Conservation (phyloP, 805 yeast species). For the Starmerella geochares region DNA sequence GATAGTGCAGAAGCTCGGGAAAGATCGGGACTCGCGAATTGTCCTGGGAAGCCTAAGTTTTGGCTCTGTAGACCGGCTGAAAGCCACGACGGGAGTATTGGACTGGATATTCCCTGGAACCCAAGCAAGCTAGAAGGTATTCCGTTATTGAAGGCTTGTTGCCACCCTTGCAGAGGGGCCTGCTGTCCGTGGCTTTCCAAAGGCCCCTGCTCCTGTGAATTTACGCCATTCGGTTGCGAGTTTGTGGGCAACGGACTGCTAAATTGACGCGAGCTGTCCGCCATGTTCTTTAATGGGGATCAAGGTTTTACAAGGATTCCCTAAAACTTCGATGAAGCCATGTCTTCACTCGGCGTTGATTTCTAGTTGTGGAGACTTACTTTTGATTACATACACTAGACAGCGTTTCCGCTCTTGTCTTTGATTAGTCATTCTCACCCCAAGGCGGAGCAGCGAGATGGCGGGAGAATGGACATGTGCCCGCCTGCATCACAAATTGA, state of each 20-base stretch:
- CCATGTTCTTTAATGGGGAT: not conserved
- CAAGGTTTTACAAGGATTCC: not conserved
- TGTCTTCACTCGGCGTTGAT: not conserved
- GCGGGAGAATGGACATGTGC: too few species aligned
- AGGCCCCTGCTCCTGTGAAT: not conserved
- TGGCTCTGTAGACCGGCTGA: not conserved
- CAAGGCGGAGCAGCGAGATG: too few species aligned
- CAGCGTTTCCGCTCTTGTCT: not conserved
- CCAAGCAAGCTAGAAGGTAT: too few species aligned
- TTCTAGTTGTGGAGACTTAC: conserved; percentile 1
- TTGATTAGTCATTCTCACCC: too few species aligned
- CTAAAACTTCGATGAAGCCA: not conserved
- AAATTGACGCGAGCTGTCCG: not conserved
- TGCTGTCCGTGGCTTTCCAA: not conserved
- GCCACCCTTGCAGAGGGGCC: not conserved
- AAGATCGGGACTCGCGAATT: not conserved
- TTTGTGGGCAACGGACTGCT: not conserved
- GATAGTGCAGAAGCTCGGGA: not conserved
- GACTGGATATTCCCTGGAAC: too few species aligned
- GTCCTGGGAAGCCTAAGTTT: not conserved
- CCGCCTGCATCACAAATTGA: too few species aligned
- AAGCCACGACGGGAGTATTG: too few species aligned
- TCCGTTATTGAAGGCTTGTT: not conserved
- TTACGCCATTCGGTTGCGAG: not conserved
- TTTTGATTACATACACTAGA: not conserved